phyloP scores from a whole-genome alignment of 176 grass and related monocot species.

The Zoysia pacifica region DNA sequence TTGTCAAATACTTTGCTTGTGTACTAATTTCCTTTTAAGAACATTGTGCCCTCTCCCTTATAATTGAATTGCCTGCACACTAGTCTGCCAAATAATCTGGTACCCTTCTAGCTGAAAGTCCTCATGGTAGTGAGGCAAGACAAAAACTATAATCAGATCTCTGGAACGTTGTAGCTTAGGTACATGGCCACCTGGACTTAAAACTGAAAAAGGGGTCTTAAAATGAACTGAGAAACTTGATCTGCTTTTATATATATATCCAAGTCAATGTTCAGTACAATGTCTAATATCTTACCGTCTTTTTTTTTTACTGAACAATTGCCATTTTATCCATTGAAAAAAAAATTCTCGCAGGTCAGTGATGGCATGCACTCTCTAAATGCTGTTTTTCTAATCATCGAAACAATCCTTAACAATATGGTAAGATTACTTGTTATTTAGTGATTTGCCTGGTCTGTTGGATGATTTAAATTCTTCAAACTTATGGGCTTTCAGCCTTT shows the following conservation, averaged over 20 bases:
- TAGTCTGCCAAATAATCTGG: background rate
- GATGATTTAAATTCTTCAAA: constrained; percentile 29
- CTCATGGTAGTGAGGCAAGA: background rate
- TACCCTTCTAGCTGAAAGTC: constrained; percentile 5
- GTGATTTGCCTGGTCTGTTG: background rate
- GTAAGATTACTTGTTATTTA: constrained; percentile 46
- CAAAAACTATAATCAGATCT: background rate
- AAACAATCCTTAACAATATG: constrained; percentile 81
- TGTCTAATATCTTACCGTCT: background rate
- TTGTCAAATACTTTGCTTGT: background rate
- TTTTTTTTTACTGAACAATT: background rate
- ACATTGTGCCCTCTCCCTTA: background rate
- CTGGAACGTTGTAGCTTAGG: constrained; percentile 7
- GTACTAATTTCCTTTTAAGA: background rate
- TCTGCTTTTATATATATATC: background rate
- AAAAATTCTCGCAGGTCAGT: constrained; percentile 51
- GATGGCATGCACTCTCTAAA: constrained; percentile 88
- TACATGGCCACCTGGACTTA: background rate
- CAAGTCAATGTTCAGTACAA: constrained; percentile 14
- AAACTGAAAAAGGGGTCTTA: background rate
- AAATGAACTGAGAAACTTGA: background rate
- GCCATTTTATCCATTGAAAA: constrained; percentile 1
- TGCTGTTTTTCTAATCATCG: constrained; percentile 69
- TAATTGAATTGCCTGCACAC: background rate
- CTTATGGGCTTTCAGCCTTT: constrained; percentile 65